Evolutionary conservation across 495 filamentous ascomycete genomes (phyloP).

Genomic region (Penicillium daleae): DNA sequence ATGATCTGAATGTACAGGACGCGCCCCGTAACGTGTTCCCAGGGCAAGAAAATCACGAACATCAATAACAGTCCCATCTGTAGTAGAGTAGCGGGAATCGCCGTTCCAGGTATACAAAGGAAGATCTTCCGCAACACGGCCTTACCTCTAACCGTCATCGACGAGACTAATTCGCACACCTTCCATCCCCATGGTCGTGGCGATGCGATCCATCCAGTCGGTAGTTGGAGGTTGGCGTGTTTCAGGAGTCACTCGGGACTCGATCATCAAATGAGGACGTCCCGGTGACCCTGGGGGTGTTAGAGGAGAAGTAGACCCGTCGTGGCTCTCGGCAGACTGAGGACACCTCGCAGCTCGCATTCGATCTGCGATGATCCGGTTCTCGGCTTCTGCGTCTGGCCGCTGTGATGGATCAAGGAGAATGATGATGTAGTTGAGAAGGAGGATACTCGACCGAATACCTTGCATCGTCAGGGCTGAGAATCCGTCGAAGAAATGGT

Average conservation of each 20-base stretch:
- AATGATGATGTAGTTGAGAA: slow-evolving; percentile 32
- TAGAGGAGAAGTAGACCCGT: slow-evolving; percentile 6
- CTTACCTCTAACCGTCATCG: slow-evolving; percentile 1
- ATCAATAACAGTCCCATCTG: neutral
- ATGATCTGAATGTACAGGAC: neutral
- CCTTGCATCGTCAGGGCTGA: slow-evolving; percentile 31
- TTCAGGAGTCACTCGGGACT: slow-evolving; percentile 30
- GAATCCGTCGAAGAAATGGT: slow-evolving; percentile 35
- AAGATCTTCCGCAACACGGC: neutral
- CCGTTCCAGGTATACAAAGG: too few species aligned
- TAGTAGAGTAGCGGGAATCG: too few species aligned
- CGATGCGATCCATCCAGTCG: slow-evolving; percentile 37
- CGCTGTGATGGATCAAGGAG: slow-evolving; percentile 32
- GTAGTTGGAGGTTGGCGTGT: slow-evolving; percentile 26
- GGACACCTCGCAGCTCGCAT: neutral
- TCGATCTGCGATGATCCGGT: slow-evolving; percentile 15
- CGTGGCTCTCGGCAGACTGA: neutral
- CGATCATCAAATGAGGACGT: slow-evolving; percentile 18
- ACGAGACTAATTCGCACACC: slow-evolving; percentile 28
- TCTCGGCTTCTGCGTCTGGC: slow-evolving; percentile 22
- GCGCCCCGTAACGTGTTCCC: too few species aligned
- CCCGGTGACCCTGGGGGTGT: slow-evolving; percentile 27
- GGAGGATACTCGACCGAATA: slow-evolving; percentile 28
- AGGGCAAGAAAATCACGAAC: too few species aligned
- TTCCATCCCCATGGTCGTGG: slow-evolving; percentile 34